Conservation (phyloP, 2,329 filamentous ascomycete species). For the Fusarium coffeatum region DNA sequence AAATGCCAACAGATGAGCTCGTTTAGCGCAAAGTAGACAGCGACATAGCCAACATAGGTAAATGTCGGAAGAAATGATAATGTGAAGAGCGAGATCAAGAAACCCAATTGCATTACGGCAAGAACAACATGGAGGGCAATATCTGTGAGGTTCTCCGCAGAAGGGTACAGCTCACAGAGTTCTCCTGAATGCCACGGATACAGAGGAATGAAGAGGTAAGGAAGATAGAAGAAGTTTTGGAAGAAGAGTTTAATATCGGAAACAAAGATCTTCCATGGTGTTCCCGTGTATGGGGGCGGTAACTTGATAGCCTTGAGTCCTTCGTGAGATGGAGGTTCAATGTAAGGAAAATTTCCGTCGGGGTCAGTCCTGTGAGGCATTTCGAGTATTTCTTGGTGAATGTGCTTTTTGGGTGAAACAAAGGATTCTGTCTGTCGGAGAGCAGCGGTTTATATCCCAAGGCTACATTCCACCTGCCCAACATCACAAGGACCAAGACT, state of each 20-base stretch:
- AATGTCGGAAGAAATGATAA: not conserved
- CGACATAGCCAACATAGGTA: slow-evolving; percentile 8
- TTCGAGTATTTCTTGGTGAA: not conserved
- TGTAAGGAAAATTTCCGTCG: slow-evolving; percentile 9
- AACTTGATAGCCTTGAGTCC: slow-evolving; percentile 6
- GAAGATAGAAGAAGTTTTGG: slow-evolving; percentile 10
- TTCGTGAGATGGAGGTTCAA: slow-evolving; percentile 12
- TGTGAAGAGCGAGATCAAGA: slow-evolving; percentile 11
- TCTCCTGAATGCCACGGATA: slow-evolving; percentile 3
- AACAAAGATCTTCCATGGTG: slow-evolving; percentile 9
- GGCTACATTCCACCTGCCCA: not conserved
- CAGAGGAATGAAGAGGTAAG: slow-evolving; percentile 14
- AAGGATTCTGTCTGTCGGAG: not conserved
- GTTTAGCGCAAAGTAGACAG: not conserved
- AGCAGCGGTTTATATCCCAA: not conserved
- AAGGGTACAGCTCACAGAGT: slow-evolving; percentile 21
- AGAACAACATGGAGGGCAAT: slow-evolving; percentile 14
- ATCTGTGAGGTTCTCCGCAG: slow-evolving; percentile 9
- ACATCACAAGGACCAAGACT: not conserved
- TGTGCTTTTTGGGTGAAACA: not conserved
- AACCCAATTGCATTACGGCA: slow-evolving; percentile 2
- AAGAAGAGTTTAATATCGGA: slow-evolving; percentile 21
- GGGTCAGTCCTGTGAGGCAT: not conserved
- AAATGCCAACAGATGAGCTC: slow-evolving; percentile 23
- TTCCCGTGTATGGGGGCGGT: slow-evolving; percentile 27